Conservation (phyloP, 2,329 filamentous ascomycete genomes). For the Xylaria polymorpha region DNA sequence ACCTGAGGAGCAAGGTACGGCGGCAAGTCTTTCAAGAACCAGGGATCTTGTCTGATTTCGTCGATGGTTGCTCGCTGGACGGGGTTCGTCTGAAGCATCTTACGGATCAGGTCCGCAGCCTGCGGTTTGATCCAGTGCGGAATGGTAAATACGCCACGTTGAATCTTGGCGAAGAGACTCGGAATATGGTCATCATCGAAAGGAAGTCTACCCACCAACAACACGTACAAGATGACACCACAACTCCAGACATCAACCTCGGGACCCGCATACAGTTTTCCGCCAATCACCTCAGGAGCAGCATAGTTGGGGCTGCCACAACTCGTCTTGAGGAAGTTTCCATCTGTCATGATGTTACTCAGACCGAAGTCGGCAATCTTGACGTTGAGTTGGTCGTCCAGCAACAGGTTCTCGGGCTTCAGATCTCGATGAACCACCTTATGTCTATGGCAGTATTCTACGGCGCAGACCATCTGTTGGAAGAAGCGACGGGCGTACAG, state of each 20-base stretch:
- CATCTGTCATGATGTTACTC: constrained; percentile 99
- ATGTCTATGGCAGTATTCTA: constrained; percentile 98
- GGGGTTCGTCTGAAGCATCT: constrained; percentile 95
- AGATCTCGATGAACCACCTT: constrained; percentile 98
- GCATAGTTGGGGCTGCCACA: constrained; percentile 99
- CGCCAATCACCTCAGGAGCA: constrained; percentile 96
- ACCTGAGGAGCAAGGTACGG: constrained; percentile 87
- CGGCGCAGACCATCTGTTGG: constrained; percentile 98
- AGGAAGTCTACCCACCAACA: constrained; percentile 84
- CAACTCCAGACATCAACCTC: constrained; percentile 99
- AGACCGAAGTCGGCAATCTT: constrained; percentile 99
- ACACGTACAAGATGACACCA: constrained; percentile 88
- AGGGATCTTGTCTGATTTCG: constrained; percentile 91
- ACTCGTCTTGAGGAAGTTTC: constrained; percentile 98
- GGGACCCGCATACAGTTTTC: constrained; percentile 95
- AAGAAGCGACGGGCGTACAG: constrained; percentile 96
- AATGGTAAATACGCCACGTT: constrained; percentile 91
- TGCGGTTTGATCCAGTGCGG: constrained; percentile 91
- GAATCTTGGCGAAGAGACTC: constrained; percentile 96
- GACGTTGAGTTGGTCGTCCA: constrained; percentile 96
- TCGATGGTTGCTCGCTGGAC: constrained; percentile 93
- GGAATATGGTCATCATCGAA: constrained; percentile 99
- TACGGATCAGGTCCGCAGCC: constrained; percentile 83
- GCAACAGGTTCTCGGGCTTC: constrained; percentile 95
- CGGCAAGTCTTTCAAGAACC: constrained; percentile 90